Conservation (phyloP, 2,329 filamentous ascomycete genomes). For the Shiraia sp. region DNA sequence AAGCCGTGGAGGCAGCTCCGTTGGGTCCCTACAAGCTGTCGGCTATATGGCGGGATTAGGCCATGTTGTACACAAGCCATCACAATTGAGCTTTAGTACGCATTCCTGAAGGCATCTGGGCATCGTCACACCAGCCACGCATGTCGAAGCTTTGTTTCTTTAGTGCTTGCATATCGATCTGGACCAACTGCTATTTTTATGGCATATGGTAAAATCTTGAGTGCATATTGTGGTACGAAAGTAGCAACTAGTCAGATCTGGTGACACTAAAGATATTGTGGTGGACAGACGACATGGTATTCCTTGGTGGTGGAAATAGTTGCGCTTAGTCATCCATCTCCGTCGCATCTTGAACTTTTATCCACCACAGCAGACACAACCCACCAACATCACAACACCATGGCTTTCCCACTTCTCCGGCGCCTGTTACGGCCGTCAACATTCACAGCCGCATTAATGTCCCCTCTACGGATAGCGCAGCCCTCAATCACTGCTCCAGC, state of each 20-base stretch:
- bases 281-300: too few relatives aligned
- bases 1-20: neutral
- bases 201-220: too few relatives aligned
- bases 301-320: neutral
- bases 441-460: constrained; percentile 19
- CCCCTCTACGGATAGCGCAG: constrained; percentile 15
- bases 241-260: too few relatives aligned
- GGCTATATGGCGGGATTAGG: too few relatives aligned
- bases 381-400: constrained; percentile 17
- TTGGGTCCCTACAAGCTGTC: neutral
- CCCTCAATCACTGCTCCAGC: constrained; percentile 24
- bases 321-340: constrained; percentile 13
- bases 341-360: constrained; percentile 16
- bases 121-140: too few relatives aligned
- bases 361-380: constrained; percentile 1
- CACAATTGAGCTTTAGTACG: too few relatives aligned
- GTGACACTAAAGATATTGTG: too few relatives aligned
- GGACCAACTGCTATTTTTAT: too few relatives aligned
- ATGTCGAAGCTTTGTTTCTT: too few relatives aligned
- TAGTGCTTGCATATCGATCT: too few relatives aligned
- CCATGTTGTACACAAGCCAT: too few relatives aligned
- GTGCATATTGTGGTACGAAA: neutral
- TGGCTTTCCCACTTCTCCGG: constrained; percentile 47
- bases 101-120: too few relatives aligned
- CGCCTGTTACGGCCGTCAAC: constrained; percentile 44